Base-by-base conservation (phyloP, 257 asterid genomes). In the Osmanthus fragrans region DNA sequence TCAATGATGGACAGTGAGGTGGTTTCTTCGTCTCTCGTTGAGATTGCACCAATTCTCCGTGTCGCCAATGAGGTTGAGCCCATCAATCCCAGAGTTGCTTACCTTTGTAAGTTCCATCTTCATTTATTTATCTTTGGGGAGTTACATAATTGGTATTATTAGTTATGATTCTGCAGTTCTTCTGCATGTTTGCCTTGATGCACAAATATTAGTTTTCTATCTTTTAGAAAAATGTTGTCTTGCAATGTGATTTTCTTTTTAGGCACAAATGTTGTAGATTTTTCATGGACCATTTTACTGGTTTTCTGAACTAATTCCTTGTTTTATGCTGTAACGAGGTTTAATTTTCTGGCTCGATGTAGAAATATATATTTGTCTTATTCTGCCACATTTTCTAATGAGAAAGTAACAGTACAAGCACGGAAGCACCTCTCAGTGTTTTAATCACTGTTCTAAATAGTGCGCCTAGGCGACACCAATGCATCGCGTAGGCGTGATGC, bases 1-100 rank as follows among this genome's bases (percentile, higher is more conserved):
- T 88, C 98, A 4, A 89, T 92, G 97, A 94, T 93, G 94, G 99
- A 95, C 40, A 95, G 99, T 89, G 99, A 95, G 82, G 97, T 95
- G 79, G 98, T 95, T 16, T 98, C 99, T 0, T 95, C 99, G 47
- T 95, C 99, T 71, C 80, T 95, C 40, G 97, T 91, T 73, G 98
- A 93, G 82, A 95, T 95, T 77, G 99, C 99, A 0, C 99, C 97
- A 56, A 93, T 95, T 86, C 96, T 95, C 45, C 99, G 99, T 76
- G 99, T 95, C 75, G 99, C 99, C 77, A 95, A 95, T 71, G 99
- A 95, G 85, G 99, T 95, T 47, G 99, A 95, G 87, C 85, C 93
- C 51, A 93, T 85, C 77, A 90, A 93, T 74, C 89, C 97, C 10
- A 90, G 99, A 84, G 99, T 95, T 77, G 98, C 98, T 82, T 91